These are phyloP conservation scores for Salmacisia buchloeana DNA, from an alignment of 1,284 basidiomycete genomes.

Conservation along the genomic window DNA sequence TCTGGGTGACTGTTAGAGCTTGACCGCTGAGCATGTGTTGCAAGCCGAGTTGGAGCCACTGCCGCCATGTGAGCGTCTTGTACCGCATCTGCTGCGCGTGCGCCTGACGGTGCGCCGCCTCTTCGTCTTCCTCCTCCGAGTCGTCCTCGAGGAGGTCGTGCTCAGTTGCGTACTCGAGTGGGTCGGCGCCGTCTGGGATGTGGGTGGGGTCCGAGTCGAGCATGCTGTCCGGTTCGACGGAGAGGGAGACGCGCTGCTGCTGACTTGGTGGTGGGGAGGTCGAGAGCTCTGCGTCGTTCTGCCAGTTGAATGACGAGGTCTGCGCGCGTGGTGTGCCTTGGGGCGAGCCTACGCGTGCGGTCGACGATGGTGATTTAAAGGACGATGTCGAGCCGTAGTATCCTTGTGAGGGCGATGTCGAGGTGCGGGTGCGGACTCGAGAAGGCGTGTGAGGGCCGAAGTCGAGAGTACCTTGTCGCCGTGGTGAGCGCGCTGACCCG, in stretches of 20 bases:
- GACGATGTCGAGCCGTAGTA: no score
- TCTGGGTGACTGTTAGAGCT: not conserved
- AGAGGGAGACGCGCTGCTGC: constrained; percentile 13
- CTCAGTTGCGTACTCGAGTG: constrained; percentile 27
- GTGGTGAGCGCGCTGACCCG: no score
- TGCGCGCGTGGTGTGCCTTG: no score
- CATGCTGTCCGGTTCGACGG: constrained; percentile 31
- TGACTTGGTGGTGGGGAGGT: not conserved
- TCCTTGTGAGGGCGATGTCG: no score
- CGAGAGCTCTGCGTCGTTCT: constrained; percentile 11
- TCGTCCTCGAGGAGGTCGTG: constrained; percentile 27
- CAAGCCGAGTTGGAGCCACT: not conserved
- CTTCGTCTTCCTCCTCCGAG: constrained; percentile 13
- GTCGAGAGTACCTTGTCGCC: no score
- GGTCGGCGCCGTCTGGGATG: constrained; percentile 36
- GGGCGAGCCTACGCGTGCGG: no score
- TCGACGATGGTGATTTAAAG: no score
- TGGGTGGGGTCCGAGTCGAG: constrained; percentile 26
- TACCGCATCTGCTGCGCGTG: not conserved
- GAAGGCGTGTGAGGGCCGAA: no score
- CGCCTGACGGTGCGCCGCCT: not conserved
- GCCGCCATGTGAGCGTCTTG: constrained; percentile 3
- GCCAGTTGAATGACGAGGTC: no score
- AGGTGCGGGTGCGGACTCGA: no score
- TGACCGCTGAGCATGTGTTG: not conserved